phyloP scores from a whole-genome alignment of 1,284 basidiomycete genomes.

The Cystobasidium slooffiae region DNA sequence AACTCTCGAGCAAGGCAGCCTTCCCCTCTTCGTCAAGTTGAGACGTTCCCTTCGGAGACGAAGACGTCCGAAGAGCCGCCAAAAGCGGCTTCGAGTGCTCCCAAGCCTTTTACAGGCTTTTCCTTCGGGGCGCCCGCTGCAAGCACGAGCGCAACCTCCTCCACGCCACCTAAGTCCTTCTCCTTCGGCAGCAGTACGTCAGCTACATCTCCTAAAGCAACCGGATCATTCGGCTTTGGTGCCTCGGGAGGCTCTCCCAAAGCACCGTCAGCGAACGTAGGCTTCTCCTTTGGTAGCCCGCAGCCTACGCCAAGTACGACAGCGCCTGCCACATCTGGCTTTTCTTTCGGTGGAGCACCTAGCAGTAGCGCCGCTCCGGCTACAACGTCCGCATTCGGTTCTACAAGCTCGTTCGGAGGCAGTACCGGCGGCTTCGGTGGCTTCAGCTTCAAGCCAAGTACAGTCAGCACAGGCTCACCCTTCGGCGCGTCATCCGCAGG shows the following conservation, averaged over 20 bases:
- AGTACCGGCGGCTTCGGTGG: background rate
- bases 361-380: background rate
- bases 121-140: slow-evolving; percentile 25
- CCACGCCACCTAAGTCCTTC: slow-evolving; percentile 7
- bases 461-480: background rate
- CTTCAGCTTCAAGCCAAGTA: slow-evolving; percentile 12
- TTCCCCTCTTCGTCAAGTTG: slow-evolving; percentile 37
- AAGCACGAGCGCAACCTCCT: background rate
- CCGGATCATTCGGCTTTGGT: slow-evolving; percentile 23
- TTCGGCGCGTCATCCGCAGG: background rate
- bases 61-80: background rate
- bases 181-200: slow-evolving; percentile 2
- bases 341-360: background rate
- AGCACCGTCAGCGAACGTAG: slow-evolving; percentile 3
- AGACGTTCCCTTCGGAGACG: slow-evolving; percentile 25
- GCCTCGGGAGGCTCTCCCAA: slow-evolving; percentile 32
- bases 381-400: slow-evolving; percentile 8
- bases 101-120: slow-evolving; percentile 26
- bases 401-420: background rate
- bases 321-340: slow-evolving; percentile 14
- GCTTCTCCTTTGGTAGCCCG: slow-evolving; percentile 36
- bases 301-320: slow-evolving; percentile 4
- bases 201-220: slow-evolving; percentile 10
- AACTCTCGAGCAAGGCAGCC: slow-evolving; percentile 41
- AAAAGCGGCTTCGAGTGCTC: background rate